These are phyloP conservation scores for Trapa bicornis DNA, from an alignment of 345 rosid genomes.

Conservation along the genomic window DNA sequence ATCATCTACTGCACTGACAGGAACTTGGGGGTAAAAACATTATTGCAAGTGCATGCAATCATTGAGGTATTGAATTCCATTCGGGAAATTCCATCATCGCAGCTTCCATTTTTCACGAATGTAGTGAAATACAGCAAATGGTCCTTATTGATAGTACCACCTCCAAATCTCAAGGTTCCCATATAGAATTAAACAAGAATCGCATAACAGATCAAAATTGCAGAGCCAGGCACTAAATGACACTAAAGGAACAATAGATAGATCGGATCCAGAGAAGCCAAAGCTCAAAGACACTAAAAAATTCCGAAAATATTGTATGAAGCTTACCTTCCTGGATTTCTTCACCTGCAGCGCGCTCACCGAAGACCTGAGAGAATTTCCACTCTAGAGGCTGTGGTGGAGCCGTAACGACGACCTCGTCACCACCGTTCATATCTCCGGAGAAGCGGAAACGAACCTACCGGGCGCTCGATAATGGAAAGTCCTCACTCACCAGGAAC, in stretches of 20 bases:
- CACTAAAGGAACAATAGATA: not conserved
- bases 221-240: not conserved
- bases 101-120: conserved; percentile 1
- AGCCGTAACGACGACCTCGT: conserved; percentile 29
- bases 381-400: conserved; percentile 60
- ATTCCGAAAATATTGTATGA: not conserved
- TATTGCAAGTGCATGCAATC: conserved; percentile 9
- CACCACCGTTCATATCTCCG: conserved; percentile 42
- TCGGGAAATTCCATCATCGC: not conserved
- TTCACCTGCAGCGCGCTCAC: conserved; percentile 86
- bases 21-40: not conserved
- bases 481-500: conserved; percentile 13
- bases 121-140: not conserved
- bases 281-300: conserved; percentile 1
- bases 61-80: not conserved
- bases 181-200: not conserved
- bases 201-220: conserved; percentile 7
- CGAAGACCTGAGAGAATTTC: conserved; percentile 97
- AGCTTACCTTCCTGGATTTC: conserved; percentile 78
- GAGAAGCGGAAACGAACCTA: not conserved
- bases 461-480: conserved; percentile 1
- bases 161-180: not conserved
- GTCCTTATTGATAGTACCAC: not conserved
- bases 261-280: conserved; percentile 7
- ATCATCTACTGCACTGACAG: not conserved